These are phyloP conservation scores for Chimonanthus praecox DNA, from an alignment of 164 flowering plant genomes.

Conservation along the genomic window DNA sequence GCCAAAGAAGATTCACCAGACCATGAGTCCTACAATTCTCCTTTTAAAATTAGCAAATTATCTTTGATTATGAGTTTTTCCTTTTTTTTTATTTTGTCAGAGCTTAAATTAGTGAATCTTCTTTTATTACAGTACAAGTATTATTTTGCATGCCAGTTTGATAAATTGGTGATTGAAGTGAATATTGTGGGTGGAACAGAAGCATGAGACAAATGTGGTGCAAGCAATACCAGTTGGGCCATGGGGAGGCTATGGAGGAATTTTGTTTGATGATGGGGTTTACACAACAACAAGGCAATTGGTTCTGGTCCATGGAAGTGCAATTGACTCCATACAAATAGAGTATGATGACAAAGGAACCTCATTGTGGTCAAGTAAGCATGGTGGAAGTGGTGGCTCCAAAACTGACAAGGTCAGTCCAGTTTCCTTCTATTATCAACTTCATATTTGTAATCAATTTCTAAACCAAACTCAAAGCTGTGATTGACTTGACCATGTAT, in stretches of 20 bases:
- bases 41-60: too few relatives aligned
- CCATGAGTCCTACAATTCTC: too few relatives aligned
- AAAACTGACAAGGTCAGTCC: slow-evolving; percentile 46
- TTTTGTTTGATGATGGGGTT: slow-evolving; percentile 58
- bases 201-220: slow-evolving; percentile 21
- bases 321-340: slow-evolving; percentile 50
- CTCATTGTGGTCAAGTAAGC: slow-evolving; percentile 57
- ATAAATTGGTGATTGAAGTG: not conserved
- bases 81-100: not conserved
- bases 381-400: slow-evolving; percentile 57
- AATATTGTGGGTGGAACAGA: not conserved
- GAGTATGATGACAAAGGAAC: slow-evolving; percentile 50
- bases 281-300: slow-evolving; percentile 49
- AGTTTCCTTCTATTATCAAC: not conserved
- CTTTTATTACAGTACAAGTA: too few relatives aligned
- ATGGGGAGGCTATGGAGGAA: slow-evolving; percentile 82
- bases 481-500: not conserved
- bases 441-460: not conserved
- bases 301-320: slow-evolving; percentile 40
- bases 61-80: not conserved
- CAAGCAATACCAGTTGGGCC: slow-evolving; percentile 50
- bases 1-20: too few relatives aligned
- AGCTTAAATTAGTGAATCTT: not conserved
- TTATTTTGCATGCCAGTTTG: not conserved
- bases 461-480: not conserved